These are phyloP conservation scores for Tricholoma furcatifolium DNA, from an alignment of 768 basidiomycete species.

Conservation along the genomic window DNA sequence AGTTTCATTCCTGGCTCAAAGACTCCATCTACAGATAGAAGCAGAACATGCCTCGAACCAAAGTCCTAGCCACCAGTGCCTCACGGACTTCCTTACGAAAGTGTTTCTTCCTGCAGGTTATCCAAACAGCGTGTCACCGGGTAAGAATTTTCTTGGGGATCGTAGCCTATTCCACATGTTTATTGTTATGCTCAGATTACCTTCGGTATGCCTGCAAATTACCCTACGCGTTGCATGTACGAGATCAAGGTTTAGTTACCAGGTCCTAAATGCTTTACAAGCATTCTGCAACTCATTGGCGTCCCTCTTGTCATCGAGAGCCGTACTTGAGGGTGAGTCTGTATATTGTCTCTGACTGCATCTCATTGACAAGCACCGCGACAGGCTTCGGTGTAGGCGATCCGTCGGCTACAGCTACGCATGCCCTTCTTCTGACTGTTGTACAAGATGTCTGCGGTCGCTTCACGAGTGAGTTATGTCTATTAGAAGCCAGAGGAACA, in stretches of 20 bases:
- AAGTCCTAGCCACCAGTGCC: conserved; percentile 2
- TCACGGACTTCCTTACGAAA: conserved; percentile 33
- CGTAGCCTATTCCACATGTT: neutral
- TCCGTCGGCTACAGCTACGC: conserved; percentile 60
- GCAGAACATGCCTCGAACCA: conserved; percentile 1
- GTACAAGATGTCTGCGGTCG: conserved; percentile 65
- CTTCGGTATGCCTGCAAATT: conserved; percentile 37
- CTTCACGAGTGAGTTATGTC: conserved; percentile 50
- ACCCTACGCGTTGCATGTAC: neutral
- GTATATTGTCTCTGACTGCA: neutral
- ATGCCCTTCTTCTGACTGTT: conserved; percentile 64
- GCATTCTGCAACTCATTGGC: conserved; percentile 71
- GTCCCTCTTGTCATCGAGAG: conserved; percentile 61
- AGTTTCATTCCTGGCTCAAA: neutral
- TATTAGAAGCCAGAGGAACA: neutral
- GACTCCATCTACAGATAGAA: conserved; percentile 3
- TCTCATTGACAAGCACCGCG: neutral
- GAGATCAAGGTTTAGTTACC: conserved; percentile 46
- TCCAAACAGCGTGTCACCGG: conserved; percentile 59
- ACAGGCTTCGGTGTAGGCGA: conserved; percentile 74
- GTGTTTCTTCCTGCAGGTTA: conserved; percentile 66
- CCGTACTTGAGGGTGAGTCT: conserved; percentile 58
- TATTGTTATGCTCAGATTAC: conserved; percentile 42
- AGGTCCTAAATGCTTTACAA: conserved; percentile 64
- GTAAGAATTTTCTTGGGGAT: conserved; percentile 27